Percentiles rank a stretch among this genome's conserved stretches.
phyloP scores from a whole-genome alignment of 805 yeast genomes.

The Debaryomyces castellii region DNA sequence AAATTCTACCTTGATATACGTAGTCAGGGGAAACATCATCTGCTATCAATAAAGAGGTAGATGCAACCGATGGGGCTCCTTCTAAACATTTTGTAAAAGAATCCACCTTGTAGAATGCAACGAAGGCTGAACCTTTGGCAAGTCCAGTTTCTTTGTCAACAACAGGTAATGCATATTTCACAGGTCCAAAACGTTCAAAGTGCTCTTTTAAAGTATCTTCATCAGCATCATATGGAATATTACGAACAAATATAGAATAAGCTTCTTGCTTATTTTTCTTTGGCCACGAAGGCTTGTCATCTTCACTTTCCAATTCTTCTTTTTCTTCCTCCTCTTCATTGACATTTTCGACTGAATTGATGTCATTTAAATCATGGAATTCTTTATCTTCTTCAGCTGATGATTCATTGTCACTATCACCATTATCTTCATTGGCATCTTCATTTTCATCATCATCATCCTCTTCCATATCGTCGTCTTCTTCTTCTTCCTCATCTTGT shows the following conservation, averaged over 20 bases:
- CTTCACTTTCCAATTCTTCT: constrained; percentile 33
- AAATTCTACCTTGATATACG: constrained; percentile 88
- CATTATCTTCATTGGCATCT: constrained; percentile 36
- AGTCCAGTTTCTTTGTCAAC: constrained; percentile 80
- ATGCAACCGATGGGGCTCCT: constrained; percentile 70
- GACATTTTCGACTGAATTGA: constrained; percentile 29
- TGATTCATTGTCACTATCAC: constrained; percentile 38
- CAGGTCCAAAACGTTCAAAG: constrained; percentile 79
- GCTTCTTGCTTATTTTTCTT: constrained; percentile 63
- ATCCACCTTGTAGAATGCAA: constrained; percentile 68
- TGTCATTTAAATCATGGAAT: constrained; percentile 14
- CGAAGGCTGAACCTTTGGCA: constrained; percentile 94
- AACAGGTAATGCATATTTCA: constrained; percentile 92
- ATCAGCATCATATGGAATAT: constrained; percentile 93
- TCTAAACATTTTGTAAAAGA: constrained; percentile 67
- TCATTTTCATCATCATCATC: constrained; percentile 39
- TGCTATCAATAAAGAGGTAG: constrained; percentile 72
- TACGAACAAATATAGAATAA: constrained; percentile 81
- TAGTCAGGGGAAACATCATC: constrained; percentile 90
- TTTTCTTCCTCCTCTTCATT: constrained; percentile 31
- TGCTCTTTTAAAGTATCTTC: constrained; percentile 75
- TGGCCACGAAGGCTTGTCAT: constrained; percentile 31
- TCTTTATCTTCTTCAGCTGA: constrained; percentile 27
- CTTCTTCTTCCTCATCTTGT: constrained; percentile 30
- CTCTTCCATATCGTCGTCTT: constrained; percentile 41